Base-by-base conservation (phyloP, 768 basidiomycete species). In the Tricholoma terreum region DNA sequence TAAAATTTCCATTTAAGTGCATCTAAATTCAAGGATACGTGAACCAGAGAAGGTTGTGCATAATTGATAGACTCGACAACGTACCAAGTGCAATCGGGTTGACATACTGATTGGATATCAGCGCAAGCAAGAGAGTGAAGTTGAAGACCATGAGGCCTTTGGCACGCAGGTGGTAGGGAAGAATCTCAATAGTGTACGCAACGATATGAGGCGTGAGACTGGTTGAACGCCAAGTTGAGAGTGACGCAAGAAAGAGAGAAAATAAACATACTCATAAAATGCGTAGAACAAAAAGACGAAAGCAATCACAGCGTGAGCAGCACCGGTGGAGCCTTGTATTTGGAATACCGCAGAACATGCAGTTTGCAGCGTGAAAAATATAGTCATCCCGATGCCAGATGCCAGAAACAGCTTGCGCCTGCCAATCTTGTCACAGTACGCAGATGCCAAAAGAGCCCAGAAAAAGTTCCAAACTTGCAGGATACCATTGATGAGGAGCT, bases 61-160 rank as follows among this genome's bases (percentile, higher is more conserved):
- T 12, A 52, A n/a, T 11, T 30, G 30, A 52, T n/a, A 19, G 14
- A n/a, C n/a, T n/a, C n/a, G n/a, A 11, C 35, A 34, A 65, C 68
- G 45, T 54, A 69, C 70, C 77, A 42, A 92, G 76, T 33, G 89
- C 90, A 68, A 91, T 81, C 34, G 90, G 92, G 77, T 93, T 93
- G 69, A 87, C 84, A 66, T 92, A 91, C 73, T 92, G 91, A 69
- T 92, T 93, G 74, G 94, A 91, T 70, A 95, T 89, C 63, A 94
- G 84, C 6, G 91, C 81, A 54, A 87, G 62, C 11, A 89, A 90
- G 68, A 91, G 83, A 57, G 82, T 74, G 69, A 94, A 89, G 73
- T 84, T 89, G 79, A 93, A 90, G 55, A 92, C 65, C 61, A 80
- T 88, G 77, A 91, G 86, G 54, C 92, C 90, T 78, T 92, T 94